Conservation (phyloP, 441 rosid genomes). For the Populus trichocarpa region DNA sequence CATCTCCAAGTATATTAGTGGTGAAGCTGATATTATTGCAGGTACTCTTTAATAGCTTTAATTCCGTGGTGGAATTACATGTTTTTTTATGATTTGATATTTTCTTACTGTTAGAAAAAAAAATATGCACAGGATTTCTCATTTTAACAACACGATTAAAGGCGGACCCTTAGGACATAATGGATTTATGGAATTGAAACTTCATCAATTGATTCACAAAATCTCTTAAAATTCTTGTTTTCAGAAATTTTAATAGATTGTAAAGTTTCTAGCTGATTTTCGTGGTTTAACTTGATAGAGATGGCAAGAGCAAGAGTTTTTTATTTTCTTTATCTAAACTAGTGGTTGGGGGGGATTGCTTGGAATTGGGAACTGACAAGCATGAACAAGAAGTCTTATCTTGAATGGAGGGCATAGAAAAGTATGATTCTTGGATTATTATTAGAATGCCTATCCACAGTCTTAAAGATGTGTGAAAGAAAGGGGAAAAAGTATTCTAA, state of each 20-base stretch:
- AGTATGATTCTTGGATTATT: not conserved
- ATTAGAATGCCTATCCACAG: not conserved
- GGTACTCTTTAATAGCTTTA: conserved; percentile 31
- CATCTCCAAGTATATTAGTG: conserved; percentile 87
- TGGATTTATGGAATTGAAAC: not conserved
- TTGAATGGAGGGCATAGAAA: not conserved
- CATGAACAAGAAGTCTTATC: not conserved
- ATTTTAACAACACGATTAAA: not conserved
- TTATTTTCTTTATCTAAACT: not conserved
- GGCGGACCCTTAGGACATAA: not conserved
- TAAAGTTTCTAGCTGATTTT: not conserved
- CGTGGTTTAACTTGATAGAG: not conserved
- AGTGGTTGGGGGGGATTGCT: not conserved
- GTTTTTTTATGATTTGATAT: not conserved
- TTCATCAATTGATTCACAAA: not conserved
- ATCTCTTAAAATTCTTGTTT: not conserved
- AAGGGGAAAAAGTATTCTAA: not conserved
- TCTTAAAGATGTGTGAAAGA: not conserved
- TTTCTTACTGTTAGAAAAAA: not conserved
- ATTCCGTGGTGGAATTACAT: not conserved
- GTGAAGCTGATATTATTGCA: conserved; percentile 92
- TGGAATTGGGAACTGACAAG: not conserved
- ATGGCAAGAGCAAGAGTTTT: not conserved
- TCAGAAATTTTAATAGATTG: not conserved
- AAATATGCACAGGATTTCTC: too few species aligned